Percentiles rank a stretch among this genome's conserved stretches.
Evolutionary conservation across 2,329 filamentous ascomycete species (phyloP).

Genomic region (Fusarium sp.): DNA sequence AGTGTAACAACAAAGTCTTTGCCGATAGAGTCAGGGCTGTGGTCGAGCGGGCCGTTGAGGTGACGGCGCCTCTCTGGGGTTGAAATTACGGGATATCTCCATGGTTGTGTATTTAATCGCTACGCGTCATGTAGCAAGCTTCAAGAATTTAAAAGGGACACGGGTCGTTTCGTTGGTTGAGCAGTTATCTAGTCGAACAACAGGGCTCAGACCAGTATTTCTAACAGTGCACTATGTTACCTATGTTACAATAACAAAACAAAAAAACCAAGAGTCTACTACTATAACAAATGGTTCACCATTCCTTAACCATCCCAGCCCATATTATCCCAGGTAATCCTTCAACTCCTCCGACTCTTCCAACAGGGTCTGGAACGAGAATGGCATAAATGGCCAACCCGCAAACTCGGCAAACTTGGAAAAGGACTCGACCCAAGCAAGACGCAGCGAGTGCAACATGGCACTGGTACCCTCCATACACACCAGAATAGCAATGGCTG

Average conservation of each 20-base stretch:
- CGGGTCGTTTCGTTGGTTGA: neutral
- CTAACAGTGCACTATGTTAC: slow-evolving; percentile 39
- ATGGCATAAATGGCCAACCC: slow-evolving; percentile 87
- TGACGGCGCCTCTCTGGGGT: slow-evolving; percentile 79
- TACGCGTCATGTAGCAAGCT: neutral
- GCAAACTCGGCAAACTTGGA: slow-evolving; percentile 96
- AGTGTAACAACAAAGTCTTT: slow-evolving; percentile 82
- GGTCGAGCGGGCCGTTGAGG: slow-evolving; percentile 89
- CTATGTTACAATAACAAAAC: slow-evolving; percentile 47
- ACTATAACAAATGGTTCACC: slow-evolving; percentile 31
- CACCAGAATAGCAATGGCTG: slow-evolving; percentile 73
- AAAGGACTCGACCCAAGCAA: slow-evolving; percentile 98
- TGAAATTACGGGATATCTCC: slow-evolving; percentile 39
- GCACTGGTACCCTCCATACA: slow-evolving; percentile 97
- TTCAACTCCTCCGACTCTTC: slow-evolving; percentile 80
- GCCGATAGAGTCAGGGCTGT: slow-evolving; percentile 88
- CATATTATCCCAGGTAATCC: slow-evolving; percentile 61
- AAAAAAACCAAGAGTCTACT: slow-evolving; percentile 48
- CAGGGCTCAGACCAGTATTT: slow-evolving; percentile 30
- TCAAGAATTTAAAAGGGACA: neutral
- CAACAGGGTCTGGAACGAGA: slow-evolving; percentile 85
- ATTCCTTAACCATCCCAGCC: slow-evolving; percentile 7
- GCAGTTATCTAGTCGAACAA: slow-evolving; percentile 2
- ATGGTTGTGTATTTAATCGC: neutral
- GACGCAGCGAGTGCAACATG: slow-evolving; percentile 90